These are phyloP conservation scores for Termitomyces sp. DNA, from an alignment of 768 basidiomycete genomes.

Conservation along the genomic window DNA sequence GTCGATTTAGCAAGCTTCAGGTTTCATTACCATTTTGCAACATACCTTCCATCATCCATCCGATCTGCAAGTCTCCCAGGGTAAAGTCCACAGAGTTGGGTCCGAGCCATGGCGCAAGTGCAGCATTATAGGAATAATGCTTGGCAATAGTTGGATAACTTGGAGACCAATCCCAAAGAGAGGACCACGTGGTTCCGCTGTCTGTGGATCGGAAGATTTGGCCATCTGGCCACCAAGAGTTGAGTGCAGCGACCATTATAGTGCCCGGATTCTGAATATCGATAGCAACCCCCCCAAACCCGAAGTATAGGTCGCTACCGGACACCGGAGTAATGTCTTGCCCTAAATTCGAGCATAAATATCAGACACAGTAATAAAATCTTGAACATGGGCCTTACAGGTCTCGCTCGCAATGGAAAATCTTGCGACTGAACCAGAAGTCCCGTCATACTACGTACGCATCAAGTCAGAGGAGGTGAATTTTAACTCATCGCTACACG, in stretches of 20 bases:
- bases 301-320: constrained; percentile 56
- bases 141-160: constrained; percentile 35
- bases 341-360: constrained; percentile 26
- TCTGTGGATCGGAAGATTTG: constrained; percentile 62
- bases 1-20: neutral
- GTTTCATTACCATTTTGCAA: neutral
- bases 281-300: constrained; percentile 60
- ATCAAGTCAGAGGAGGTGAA: neutral
- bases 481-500: constrained; percentile 5
- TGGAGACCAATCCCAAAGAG: constrained; percentile 51
- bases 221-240: constrained; percentile 64
- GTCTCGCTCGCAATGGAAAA: constrained; percentile 50
- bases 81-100: constrained; percentile 41
- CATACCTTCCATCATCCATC: constrained; percentile 71
- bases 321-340: constrained; percentile 62
- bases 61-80: constrained; percentile 47
- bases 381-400: constrained; percentile 25
- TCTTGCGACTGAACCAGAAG: constrained; percentile 43
- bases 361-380: neutral
- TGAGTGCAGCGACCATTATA: constrained; percentile 65
- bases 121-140: constrained; percentile 52
- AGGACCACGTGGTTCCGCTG: constrained; percentile 55
- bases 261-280: constrained; percentile 60
- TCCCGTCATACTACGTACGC: constrained; percentile 49
- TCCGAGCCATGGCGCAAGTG: constrained; percentile 59